Conservation (phyloP, 2,329 filamentous ascomycete genomes). For the Beauveria varroae region DNA sequence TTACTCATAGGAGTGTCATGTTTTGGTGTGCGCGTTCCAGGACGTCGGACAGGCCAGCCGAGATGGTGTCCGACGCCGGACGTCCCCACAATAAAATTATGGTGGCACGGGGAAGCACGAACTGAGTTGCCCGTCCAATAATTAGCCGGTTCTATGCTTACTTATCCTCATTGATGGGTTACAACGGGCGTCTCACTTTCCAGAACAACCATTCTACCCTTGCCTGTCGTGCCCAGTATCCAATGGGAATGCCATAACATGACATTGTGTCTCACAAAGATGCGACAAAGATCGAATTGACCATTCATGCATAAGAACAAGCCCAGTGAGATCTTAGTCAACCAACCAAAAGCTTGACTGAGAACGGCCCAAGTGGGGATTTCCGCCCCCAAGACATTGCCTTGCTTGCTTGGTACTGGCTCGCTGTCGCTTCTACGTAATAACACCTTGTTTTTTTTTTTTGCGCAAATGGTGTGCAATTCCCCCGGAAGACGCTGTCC, state of each 20-base stretch:
- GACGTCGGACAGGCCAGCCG: constrained; percentile 4
- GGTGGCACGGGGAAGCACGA: background rate
- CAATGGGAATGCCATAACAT: background rate
- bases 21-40: background rate
- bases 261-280: background rate
- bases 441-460: background rate
- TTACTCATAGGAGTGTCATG: constrained; percentile 11
- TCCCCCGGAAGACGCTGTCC: constrained; percentile 6
- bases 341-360: constrained; percentile 5
- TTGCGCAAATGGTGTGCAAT: constrained; percentile 5
- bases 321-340: background rate
- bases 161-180: background rate
- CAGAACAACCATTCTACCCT: background rate
- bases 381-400: background rate
- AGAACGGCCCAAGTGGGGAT: constrained; percentile 6
- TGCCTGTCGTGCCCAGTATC: background rate
- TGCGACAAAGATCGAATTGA: background rate
- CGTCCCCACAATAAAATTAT: background rate
- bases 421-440: background rate
- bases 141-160: background rate
- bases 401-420: background rate
- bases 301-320: background rate
- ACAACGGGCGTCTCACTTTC: background rate
- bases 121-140: background rate
- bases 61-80: constrained; percentile 6